A percentile compares a stretch with the other conserved stretches of the same genome.
Conservation (phyloP, 306 rosid genomes). For the Lathyrus sativus region DNA sequence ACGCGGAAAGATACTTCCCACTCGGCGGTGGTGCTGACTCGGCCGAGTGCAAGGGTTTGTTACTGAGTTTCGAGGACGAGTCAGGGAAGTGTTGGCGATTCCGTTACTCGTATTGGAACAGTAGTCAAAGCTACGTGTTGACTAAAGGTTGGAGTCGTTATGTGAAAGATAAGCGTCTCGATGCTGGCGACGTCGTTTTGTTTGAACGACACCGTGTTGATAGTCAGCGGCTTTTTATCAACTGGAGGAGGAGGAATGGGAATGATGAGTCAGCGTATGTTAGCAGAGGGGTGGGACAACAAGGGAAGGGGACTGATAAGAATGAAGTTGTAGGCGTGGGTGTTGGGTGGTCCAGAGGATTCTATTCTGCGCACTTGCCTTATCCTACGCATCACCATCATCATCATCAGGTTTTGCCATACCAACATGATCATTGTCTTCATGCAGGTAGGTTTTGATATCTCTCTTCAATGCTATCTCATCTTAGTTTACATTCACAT, state of each 20-base stretch:
- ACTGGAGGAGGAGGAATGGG: conserved; percentile 58
- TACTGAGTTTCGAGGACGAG: conserved; percentile 94
- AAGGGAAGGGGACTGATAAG: background rate
- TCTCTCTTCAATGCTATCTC: conserved; percentile 8
- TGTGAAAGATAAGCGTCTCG: conserved; percentile 89
- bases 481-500: background rate
- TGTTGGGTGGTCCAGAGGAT: conserved; percentile 60
- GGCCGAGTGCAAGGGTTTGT: conserved; percentile 58
- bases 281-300: conserved; percentile 19
- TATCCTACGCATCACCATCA: conserved; percentile 76
- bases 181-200: conserved; percentile 86
- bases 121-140: conserved; percentile 93
- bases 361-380: conserved; percentile 69
- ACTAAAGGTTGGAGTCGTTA: conserved; percentile 98
- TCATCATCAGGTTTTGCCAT: conserved; percentile 55
- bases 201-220: conserved; percentile 66
- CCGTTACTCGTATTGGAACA: conserved; percentile 97
- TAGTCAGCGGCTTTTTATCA: conserved; percentile 61
- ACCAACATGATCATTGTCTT: conserved; percentile 61
- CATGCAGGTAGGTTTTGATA: conserved; percentile 66
- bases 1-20: conserved; percentile 89
- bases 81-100: conserved; percentile 88
- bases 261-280: conserved; percentile 27
- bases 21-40: conserved; percentile 43
- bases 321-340: conserved; percentile 28